A percentile compares a stretch with the other conserved stretches of the same genome.
phyloP scores from a whole-genome alignment of 331 rosid species.

The Acacia concinna region DNA sequence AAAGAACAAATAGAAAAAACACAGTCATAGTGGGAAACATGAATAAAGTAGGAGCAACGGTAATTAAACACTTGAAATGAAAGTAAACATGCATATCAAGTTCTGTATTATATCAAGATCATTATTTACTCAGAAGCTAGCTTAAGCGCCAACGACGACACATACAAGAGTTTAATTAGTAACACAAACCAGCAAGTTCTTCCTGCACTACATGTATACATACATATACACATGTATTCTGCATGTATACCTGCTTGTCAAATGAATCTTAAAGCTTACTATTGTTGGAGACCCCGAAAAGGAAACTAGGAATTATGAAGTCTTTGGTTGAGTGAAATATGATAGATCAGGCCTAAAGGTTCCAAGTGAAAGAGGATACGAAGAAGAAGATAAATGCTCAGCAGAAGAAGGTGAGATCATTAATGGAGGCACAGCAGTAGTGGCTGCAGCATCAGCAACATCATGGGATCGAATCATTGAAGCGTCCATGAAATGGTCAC shows the following conservation, averaged over 20 bases:
- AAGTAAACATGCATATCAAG: no score
- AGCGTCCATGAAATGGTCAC: background rate
- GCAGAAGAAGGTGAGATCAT: constrained; percentile 13
- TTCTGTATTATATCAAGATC: no score
- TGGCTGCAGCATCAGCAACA: background rate
- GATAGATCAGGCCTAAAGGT: constrained; percentile 48
- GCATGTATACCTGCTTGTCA: background rate
- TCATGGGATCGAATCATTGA: constrained; percentile 1
- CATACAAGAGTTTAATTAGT: background rate
- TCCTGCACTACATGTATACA: background rate
- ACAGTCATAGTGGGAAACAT: background rate
- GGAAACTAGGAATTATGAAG: constrained; percentile 1
- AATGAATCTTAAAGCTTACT: background rate
- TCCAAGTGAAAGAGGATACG: constrained; percentile 31
- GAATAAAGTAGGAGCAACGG: background rate
- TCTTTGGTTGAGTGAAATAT: constrained; percentile 9
- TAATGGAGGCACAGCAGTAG: constrained; percentile 15
- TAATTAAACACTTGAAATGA: background rate
- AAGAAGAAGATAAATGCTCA: constrained; percentile 13
- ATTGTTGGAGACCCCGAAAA: background rate
- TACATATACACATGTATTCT: background rate
- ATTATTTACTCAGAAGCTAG: no score
- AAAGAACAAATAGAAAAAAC: background rate
- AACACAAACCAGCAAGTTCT: background rate
- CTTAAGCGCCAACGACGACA: no score